Percentiles rank a stretch among this genome's conserved stretches.
Evolutionary conservation across 352 stramenopile genomes (phyloP).

Genomic region (Globisporangium barbulae): DNA sequence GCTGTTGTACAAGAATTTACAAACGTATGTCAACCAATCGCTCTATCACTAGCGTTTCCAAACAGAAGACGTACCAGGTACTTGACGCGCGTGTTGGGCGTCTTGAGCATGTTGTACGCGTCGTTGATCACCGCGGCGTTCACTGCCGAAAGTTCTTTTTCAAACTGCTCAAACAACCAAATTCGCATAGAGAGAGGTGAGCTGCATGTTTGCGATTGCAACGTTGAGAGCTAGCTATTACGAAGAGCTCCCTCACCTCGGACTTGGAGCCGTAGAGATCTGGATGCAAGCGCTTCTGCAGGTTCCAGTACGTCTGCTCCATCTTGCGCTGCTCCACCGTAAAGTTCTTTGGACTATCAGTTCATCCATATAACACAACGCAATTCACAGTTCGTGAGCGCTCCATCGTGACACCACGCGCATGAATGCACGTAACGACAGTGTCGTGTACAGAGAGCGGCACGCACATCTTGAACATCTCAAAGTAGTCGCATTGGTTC

Average conservation of each 20-base stretch:
- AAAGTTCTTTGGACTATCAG: conserved; percentile 68
- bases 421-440: conserved; percentile 1
- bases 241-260: conserved; percentile 33
- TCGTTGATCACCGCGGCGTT: conserved; percentile 83
- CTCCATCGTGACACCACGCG: conserved; percentile 8
- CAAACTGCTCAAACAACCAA: conserved; percentile 40
- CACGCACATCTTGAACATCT: conserved; percentile 81
- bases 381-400: not conserved
- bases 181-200: not conserved
- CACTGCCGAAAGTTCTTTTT: conserved; percentile 72
- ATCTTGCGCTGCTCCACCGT: conserved; percentile 76
- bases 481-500: conserved; percentile 83
- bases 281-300: conserved; percentile 83
- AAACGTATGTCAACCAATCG: not conserved
- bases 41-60: not conserved
- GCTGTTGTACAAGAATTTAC: conserved; percentile 23
- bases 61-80: conserved; percentile 52
- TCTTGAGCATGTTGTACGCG: conserved; percentile 87
- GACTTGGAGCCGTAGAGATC: conserved; percentile 86
- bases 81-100: conserved; percentile 79
- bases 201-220: not conserved
- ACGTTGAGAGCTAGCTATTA: not conserved
- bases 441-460: conserved; percentile 11
- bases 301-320: conserved; percentile 85
- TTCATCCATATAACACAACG: not conserved